Percentiles rank a stretch among this genome's conserved stretches.
Conservation (phyloP, 2,329 filamentous ascomycete genomes). For the Beauveria pseudobassiana region DNA sequence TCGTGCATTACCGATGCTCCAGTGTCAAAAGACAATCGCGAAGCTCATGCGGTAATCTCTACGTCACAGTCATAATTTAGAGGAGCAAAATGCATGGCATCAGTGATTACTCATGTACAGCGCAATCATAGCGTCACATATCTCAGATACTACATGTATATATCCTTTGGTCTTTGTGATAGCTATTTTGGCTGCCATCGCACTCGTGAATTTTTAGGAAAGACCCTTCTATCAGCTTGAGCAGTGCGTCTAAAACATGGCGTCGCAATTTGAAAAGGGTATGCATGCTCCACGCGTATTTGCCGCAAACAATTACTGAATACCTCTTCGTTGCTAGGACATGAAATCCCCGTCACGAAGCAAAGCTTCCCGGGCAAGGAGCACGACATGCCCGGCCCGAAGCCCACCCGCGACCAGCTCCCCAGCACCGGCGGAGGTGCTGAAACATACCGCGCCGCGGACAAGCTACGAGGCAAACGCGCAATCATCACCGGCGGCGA, state of each 20-base stretch:
- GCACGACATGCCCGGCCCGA: constrained; percentile 41
- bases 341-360: constrained; percentile 29
- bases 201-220: too few species aligned
- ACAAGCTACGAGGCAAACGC: constrained; percentile 67
- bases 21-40: too few species aligned
- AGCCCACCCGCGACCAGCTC: constrained; percentile 56
- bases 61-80: too few species aligned
- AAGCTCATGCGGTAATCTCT: too few species aligned
- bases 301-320: neutral
- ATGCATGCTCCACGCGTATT: neutral
- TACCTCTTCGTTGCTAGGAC: neutral
- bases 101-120: too few species aligned
- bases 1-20: too few species aligned
- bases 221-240: too few species aligned
- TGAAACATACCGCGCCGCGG: constrained; percentile 65
- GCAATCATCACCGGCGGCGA: constrained; percentile 78
- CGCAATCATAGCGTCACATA: too few species aligned
- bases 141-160: too few species aligned
- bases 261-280: neutral
- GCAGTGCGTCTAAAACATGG: neutral
- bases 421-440: constrained; percentile 61
- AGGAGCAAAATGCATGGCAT: too few species aligned
- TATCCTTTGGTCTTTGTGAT: too few species aligned
- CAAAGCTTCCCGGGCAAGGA: constrained; percentile 38
- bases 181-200: too few species aligned